Base-by-base conservation (phyloP, 2,329 filamentous ascomycete species). In the Parastagonospora nodorum region DNA sequence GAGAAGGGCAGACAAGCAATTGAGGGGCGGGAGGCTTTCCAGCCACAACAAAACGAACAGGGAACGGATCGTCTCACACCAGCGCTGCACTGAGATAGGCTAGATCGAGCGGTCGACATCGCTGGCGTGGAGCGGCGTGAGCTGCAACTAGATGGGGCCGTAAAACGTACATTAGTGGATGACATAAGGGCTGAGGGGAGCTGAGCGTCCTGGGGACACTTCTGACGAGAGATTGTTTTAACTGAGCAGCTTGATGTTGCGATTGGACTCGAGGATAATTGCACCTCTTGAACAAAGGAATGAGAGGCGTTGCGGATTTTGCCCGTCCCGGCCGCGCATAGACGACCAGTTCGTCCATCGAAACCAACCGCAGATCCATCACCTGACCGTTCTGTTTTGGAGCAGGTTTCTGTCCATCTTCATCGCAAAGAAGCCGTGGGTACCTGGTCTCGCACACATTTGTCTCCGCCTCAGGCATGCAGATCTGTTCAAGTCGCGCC, bases 1-100 rank as follows among this genome's bases (percentile, higher is more conserved):
- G 42, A 35, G 42, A 28, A 15, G 35, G n/a, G 12, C 5, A 16
- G 39, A 42, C 32, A 42, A 42, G 45, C 38, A 40, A 32, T 40
- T 2, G 4, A n/a, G 31, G 19, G 19, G 31, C 42, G 42, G 42
- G 37, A 19, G 43, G 44, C 44, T 15, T 39, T 15, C 29, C 38
- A 45, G 33, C 43, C 43, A 30, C 27, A 8, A 38, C 31, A 16
- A 32, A 43, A 45, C 33, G 15, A 31, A 39, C 11, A 45, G 16
- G 42, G 42, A 36, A 6, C 19, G 29, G 37, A 44, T 44, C 42
- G 42, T 14, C 44, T 40, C 28, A 33, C 14, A 33, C 36, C 28
- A 40, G 32, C 37, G 32, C 36, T 19, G 31, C 27, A 14, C 43
- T 33, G 39, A 24, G 42, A 45, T 15, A 29, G 42, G 32, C 19